These are phyloP conservation scores for Pyrenophora seminiperda DNA, from an alignment of 2,329 filamentous ascomycete genomes.

Conservation along the genomic window DNA sequence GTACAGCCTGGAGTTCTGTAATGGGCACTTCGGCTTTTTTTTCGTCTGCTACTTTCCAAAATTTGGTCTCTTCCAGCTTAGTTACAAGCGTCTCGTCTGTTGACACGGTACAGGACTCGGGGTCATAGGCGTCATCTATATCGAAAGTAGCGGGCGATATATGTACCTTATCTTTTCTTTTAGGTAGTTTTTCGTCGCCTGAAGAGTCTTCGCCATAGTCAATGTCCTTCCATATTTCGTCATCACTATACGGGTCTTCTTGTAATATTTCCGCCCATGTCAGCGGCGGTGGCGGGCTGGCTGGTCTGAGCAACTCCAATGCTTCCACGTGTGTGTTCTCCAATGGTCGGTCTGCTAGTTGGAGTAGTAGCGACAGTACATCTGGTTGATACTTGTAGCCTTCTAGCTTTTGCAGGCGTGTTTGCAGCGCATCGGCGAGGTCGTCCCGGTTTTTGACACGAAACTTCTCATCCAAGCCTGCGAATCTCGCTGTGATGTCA, in stretches of 20 bases:
- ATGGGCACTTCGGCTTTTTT: conserved; percentile 48
- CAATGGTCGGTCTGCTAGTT: conserved; percentile 80
- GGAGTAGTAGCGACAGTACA: conserved; percentile 74
- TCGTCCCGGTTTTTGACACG: conserved; percentile 78
- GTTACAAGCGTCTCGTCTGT: conserved; percentile 39
- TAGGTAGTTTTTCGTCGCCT: conserved; percentile 59
- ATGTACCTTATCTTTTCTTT: conserved; percentile 21
- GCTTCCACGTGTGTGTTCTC: conserved; percentile 69
- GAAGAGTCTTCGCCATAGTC: conserved; percentile 70
- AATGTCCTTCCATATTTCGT: conserved; percentile 71
- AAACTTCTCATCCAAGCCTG: conserved; percentile 80
- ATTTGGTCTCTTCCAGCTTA: conserved; percentile 53
- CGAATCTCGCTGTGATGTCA: conserved; percentile 49
- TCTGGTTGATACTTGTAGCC: conserved; percentile 74
- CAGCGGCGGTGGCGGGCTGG: conserved; percentile 57
- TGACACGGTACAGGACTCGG: conserved; percentile 40
- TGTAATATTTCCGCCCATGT: conserved; percentile 80
- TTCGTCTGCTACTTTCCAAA: conserved; percentile 49
- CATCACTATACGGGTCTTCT: conserved; percentile 74
- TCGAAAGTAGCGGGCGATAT: conserved; percentile 47
- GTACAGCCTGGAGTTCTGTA: conserved; percentile 73
- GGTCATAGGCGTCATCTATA: conserved; percentile 46
- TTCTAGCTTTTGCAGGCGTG: conserved; percentile 65
- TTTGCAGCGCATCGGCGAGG: conserved; percentile 71
- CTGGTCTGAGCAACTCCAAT: conserved; percentile 61